Evolutionary conservation across 352 stramenopile species (phyloP).

Genomic region (Aphanomyces stellatus): DNA sequence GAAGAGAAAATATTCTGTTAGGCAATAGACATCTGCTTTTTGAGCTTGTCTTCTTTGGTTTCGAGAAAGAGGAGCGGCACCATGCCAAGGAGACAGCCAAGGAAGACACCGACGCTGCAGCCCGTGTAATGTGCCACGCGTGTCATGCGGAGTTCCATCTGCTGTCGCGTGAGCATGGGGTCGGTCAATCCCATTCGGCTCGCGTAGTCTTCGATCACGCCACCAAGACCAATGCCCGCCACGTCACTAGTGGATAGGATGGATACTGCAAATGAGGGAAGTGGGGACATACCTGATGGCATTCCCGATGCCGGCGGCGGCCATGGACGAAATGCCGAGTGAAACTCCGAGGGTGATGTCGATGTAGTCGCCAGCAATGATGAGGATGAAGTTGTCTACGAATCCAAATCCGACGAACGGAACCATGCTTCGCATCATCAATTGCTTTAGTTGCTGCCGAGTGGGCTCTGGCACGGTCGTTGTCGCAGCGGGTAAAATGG

Average conservation of each 20-base stretch:
- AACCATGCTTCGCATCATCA: constrained; percentile 42
- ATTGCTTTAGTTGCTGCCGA: background rate
- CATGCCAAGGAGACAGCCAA: constrained; percentile 74
- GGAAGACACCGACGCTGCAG: constrained; percentile 57
- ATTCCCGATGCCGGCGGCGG: constrained; percentile 77
- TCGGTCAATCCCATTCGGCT: constrained; percentile 49
- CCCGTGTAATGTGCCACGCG: constrained; percentile 58
- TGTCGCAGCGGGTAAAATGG: background rate
- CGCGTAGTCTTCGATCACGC: constrained; percentile 75
- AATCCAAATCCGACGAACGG: constrained; percentile 97
- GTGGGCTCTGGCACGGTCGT: background rate
- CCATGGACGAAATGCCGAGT: constrained; percentile 83
- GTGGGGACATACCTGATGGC: constrained; percentile 49
- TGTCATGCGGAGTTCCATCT: constrained; percentile 61
- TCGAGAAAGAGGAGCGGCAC: constrained; percentile 63
- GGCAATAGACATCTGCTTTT: background rate
- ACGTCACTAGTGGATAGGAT: constrained; percentile 2
- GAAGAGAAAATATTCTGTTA: background rate
- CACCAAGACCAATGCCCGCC: constrained; percentile 37
- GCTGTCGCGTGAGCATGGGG: constrained; percentile 43
- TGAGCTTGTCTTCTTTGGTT: constrained; percentile 25
- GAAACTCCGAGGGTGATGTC: constrained; percentile 71
- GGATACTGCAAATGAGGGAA: constrained; percentile 32
- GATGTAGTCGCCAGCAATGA: constrained; percentile 82
- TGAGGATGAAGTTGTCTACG: constrained; percentile 96